Evolutionary conservation across 2,329 filamentous ascomycete species (phyloP), one percentile per base, ranked within the genome.

Genomic region (Colletotrichum tabaci): DNA sequence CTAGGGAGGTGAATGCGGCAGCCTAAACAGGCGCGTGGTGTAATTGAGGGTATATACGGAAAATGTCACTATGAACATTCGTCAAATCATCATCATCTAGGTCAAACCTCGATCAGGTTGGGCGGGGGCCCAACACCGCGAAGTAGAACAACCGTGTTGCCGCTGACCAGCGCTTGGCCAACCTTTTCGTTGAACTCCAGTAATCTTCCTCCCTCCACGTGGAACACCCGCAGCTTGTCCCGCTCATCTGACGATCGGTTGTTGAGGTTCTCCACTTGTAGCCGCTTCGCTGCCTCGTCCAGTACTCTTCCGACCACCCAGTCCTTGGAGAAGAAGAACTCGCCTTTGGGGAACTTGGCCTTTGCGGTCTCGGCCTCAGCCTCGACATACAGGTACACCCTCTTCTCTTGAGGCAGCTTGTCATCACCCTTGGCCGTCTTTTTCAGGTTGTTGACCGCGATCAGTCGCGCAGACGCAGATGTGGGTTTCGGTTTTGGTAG

Each of bases 331-430:
- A 93, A 97, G 80, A 91, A 97, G 81, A 96, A 95, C 72, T 93
- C 90, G 9, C 93, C 93, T 77, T 90, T 93, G 4, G 95, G 95
- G 53, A 93, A 91, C 81, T 97, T 97, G 8, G 93, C 90, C 63
- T 91, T 93, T 2, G 95, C 92, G 0, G 94, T 97, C 77, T 94
- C 93, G 12, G 94, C 93, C 77, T 95, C 94, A 0, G 96, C 96
- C 80, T 98, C 96, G 21, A 98, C 94, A 79, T 93, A 92, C 0
- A 99, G 79, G 79, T 98, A 98, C 2, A 99, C 84, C n/a, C 96
- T 86, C 84, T 97, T 97, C 74, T 98, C 94, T 0, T 86, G 81
- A 0, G 94, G 87, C 0, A 98, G 82, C 77, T 94, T 96, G 12
- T 91, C 90, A 74, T 98, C 96, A 1, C 97, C 97, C 83, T 98